phyloP scores from a whole-genome alignment of 495 filamentous ascomycete genomes.

The Aspergillus leporis region DNA sequence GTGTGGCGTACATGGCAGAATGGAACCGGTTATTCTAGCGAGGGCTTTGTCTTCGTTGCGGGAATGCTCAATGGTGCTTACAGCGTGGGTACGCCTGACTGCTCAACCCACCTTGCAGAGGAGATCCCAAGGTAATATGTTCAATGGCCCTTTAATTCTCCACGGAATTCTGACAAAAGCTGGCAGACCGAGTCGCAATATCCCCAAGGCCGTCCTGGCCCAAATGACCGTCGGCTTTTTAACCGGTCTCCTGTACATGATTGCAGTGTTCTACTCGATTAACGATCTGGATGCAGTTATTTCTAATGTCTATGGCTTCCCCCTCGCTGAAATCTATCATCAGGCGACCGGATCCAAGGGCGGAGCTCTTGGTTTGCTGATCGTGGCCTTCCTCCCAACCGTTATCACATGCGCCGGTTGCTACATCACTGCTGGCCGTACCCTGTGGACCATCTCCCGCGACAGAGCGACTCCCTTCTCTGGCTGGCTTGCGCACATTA shows the following conservation, averaged over 20 bases:
- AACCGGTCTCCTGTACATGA: conserved; percentile 50
- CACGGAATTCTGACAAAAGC: background rate
- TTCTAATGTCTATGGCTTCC: conserved; percentile 58
- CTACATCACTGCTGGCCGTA: conserved; percentile 72
- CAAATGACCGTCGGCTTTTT: conserved; percentile 53
- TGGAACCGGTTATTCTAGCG: conserved; percentile 61
- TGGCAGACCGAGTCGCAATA: conserved; percentile 42
- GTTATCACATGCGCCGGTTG: conserved; percentile 66
- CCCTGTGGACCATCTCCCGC: conserved; percentile 77
- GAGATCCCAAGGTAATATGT: conserved; percentile 67
- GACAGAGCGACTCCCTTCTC: conserved; percentile 58
- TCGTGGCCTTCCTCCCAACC: conserved; percentile 66
- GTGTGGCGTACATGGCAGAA: conserved; percentile 69
- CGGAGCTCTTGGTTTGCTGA: conserved; percentile 57
- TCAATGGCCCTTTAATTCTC: background rate
- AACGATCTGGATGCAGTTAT: conserved; percentile 40
- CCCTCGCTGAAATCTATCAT: conserved; percentile 73
- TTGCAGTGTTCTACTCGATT: conserved; percentile 55
- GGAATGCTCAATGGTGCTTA: conserved; percentile 90
- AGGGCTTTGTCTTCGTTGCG: conserved; percentile 74
- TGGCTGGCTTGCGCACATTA: conserved; percentile 40
- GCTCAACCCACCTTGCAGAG: conserved; percentile 76
- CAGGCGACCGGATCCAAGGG: conserved; percentile 71
- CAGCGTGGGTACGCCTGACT: conserved; percentile 77
- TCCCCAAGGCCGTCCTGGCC: conserved; percentile 54